Evolutionary conservation across 768 basidiomycete genomes (phyloP).

Genomic region (Jaapia argillacea): DNA sequence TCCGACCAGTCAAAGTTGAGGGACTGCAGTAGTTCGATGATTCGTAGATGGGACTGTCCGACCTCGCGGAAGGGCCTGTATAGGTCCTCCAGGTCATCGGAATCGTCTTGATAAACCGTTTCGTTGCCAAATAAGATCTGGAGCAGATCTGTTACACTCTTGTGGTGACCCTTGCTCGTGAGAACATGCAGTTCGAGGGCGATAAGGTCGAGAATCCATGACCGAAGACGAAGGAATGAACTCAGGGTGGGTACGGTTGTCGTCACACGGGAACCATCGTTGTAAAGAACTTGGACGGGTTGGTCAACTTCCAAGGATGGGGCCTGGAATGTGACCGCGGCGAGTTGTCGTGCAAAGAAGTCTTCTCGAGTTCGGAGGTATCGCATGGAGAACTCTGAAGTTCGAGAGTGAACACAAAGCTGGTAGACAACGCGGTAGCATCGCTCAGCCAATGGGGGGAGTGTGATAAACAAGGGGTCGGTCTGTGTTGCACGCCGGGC

Average conservation of each 20-base stretch:
- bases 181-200: conserved; percentile 86
- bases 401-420: conserved; percentile 78
- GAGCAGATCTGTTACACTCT: conserved; percentile 64
- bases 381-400: conserved; percentile 71
- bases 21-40: conserved; percentile 84
- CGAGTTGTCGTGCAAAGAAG: conserved; percentile 83
- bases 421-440: conserved; percentile 79
- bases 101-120: conserved; percentile 31
- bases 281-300: conserved; percentile 53
- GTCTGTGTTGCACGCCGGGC: conserved; percentile 18
- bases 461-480: conserved; percentile 47
- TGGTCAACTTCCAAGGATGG: conserved; percentile 41
- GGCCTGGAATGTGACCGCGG: conserved; percentile 56
- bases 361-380: conserved; percentile 84
- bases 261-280: conserved; percentile 57
- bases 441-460: conserved; percentile 78
- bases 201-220: conserved; percentile 75
- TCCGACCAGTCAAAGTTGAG: conserved; percentile 88
- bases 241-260: conserved; percentile 61
- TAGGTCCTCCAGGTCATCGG: conserved; percentile 30
- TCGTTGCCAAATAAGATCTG: conserved; percentile 71
- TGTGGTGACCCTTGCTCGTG: conserved; percentile 67
- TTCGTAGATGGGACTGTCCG: conserved; percentile 74
- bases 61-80: conserved; percentile 59
- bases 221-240: conserved; percentile 74